Percentiles rank a stretch among this genome's conserved stretches.
These are phyloP conservation scores for Cucurbita ficifolia DNA, from an alignment of 306 rosid genomes.

Conservation along the genomic window DNA sequence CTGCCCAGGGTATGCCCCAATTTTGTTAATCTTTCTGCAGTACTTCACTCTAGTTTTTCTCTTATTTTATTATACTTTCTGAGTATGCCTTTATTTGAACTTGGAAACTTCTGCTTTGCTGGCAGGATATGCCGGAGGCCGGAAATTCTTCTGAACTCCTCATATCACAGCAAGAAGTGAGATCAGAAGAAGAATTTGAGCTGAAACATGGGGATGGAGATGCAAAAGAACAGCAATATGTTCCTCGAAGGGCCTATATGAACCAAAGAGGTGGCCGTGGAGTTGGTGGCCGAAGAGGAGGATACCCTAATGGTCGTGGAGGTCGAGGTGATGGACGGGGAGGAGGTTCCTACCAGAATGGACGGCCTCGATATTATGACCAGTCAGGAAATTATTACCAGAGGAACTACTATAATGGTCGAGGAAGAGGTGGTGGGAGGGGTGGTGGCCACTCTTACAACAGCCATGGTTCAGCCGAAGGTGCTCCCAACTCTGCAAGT, in stretches of 20 bases:
- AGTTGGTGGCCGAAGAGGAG: constrained; percentile 77
- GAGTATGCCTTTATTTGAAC: not conserved
- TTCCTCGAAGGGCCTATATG: constrained; percentile 44
- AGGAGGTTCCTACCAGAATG: constrained; percentile 54
- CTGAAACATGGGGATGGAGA: constrained; percentile 41
- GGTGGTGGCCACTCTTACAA: constrained; percentile 42
- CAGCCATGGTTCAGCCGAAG: constrained; percentile 39
- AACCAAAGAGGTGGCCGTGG: constrained; percentile 89
- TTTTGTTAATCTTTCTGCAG: not conserved
- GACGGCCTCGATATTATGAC: constrained; percentile 62
- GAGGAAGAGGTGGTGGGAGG: constrained; percentile 67
- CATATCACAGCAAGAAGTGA: constrained; percentile 26
- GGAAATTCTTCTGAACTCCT: constrained; percentile 31
- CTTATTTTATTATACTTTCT: not conserved
- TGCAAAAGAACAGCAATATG: constrained; percentile 50
- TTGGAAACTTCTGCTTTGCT: constrained; percentile 22
- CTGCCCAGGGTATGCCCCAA: not conserved
- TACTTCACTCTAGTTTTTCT: not conserved
- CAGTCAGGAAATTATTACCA: constrained; percentile 74
- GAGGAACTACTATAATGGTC: constrained; percentile 33
- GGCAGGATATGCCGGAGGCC: constrained; percentile 62
- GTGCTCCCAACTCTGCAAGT: constrained; percentile 34
- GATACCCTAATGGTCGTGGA: constrained; percentile 67
- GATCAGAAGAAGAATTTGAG: constrained; percentile 35
- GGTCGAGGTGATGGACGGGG: constrained; percentile 58